A percentile compares a stretch with the other conserved stretches of the same genome.
phyloP scores from a whole-genome alignment of 1,284 basidiomycete genomes.

The Clitocybe nebularis region DNA sequence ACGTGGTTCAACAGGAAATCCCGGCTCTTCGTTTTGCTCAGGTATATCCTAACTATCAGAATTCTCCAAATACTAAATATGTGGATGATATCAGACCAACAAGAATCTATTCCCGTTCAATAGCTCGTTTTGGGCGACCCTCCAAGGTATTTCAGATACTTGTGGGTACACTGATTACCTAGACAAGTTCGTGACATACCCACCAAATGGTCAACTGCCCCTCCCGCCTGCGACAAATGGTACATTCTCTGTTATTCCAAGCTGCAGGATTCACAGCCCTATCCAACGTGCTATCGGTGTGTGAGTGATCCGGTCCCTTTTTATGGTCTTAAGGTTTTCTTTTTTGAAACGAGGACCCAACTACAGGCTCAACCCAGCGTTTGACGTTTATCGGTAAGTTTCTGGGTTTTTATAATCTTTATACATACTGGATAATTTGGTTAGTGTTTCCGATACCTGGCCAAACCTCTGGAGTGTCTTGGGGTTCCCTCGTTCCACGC shows the following conservation, averaged over 20 bases:
- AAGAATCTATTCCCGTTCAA: slow-evolving; percentile 51
- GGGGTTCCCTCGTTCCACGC: slow-evolving; percentile 51
- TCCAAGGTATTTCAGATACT: slow-evolving; percentile 47
- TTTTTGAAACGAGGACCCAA: too few relatives aligned
- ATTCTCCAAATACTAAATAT: slow-evolving; percentile 32
- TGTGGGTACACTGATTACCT: slow-evolving; percentile 66
- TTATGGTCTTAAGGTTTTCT: too few relatives aligned
- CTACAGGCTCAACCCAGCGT: slow-evolving; percentile 50
- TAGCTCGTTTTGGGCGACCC: slow-evolving; percentile 50
- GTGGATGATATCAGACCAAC: slow-evolving; percentile 40
- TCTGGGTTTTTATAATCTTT: slow-evolving; percentile 32
- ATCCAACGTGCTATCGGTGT: slow-evolving; percentile 39
- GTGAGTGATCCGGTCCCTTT: slow-evolving; percentile 22
- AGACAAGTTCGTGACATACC: slow-evolving; percentile 60
- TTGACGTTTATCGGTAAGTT: slow-evolving; percentile 38
- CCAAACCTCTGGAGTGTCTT: slow-evolving; percentile 48
- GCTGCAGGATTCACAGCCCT: slow-evolving; percentile 42
- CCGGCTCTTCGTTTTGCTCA: slow-evolving; percentile 64
- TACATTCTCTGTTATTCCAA: slow-evolving; percentile 27
- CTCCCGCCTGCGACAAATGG: slow-evolving; percentile 37
- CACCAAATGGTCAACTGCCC: slow-evolving; percentile 54
- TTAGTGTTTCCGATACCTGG: slow-evolving; percentile 36
- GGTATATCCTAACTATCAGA: background rate
- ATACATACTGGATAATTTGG: slow-evolving; percentile 4
- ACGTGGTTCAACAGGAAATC: slow-evolving; percentile 46